Evolutionary conservation across 257 asterid species (phyloP).

Genomic region (Rehmannia glutinosa): DNA sequence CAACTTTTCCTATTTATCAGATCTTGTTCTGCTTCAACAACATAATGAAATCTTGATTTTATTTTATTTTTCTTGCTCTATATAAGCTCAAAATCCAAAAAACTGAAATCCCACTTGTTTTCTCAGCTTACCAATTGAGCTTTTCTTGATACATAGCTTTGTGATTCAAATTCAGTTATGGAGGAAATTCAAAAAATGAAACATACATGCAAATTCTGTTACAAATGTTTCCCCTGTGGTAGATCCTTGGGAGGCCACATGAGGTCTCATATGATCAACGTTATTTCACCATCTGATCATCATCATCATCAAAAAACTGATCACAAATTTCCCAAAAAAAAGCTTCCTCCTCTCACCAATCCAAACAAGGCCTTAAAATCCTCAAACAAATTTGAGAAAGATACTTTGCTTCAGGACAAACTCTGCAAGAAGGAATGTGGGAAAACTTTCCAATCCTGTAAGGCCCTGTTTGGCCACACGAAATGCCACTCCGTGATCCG

Average conservation of each 20-base stretch:
- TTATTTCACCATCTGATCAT: slow-evolving; percentile 24
- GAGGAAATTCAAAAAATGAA: too few species aligned
- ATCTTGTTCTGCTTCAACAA: slow-evolving; percentile 19
- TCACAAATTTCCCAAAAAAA: slow-evolving; percentile 29
- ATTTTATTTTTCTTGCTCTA: background rate
- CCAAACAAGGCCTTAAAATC: slow-evolving; percentile 28
- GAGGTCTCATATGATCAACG: slow-evolving; percentile 75
- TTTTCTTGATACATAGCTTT: background rate
- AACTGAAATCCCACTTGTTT: background rate
- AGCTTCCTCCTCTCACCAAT: slow-evolving; percentile 29
- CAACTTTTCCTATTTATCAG: slow-evolving; percentile 26
- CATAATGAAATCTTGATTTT: background rate
- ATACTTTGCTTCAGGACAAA: slow-evolving; percentile 26
- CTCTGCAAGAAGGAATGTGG: slow-evolving; percentile 71
- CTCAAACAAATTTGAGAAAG: slow-evolving; percentile 17
- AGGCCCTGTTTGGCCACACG: slow-evolving; percentile 69
- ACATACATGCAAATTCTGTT: slow-evolving; percentile 62
- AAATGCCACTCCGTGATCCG: slow-evolving; percentile 45
- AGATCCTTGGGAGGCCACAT: too few species aligned
- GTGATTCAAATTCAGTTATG: slow-evolving; percentile 26
- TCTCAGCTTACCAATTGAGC: background rate
- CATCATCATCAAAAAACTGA: background rate
- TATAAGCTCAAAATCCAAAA: background rate
- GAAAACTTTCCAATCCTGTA: slow-evolving; percentile 57
- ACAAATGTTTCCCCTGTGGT: slow-evolving; percentile 39